phyloP scores from a whole-genome alignment of 2,329 filamentous ascomycete species.

The Fusarium sp. region DNA sequence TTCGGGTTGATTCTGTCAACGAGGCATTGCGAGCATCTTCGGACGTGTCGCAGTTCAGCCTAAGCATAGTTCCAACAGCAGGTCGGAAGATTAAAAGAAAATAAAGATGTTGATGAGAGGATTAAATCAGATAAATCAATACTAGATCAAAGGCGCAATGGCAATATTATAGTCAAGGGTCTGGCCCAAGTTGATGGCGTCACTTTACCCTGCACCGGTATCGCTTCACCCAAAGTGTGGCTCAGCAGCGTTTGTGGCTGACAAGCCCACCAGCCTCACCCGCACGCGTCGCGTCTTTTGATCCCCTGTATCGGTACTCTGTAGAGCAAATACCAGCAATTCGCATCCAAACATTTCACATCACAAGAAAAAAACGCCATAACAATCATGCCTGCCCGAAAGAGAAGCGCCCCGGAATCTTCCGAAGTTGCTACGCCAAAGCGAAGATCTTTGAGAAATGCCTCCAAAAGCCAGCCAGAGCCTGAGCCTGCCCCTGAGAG shows the following conservation, averaged over 20 bases:
- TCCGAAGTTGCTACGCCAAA: conserved; percentile 11
- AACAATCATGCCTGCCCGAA: conserved; percentile 30
- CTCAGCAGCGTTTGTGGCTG: not conserved
- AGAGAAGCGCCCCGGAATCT: conserved; percentile 12
- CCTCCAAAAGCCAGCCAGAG: not conserved
- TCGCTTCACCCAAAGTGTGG: not conserved
- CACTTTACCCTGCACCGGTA: not conserved
- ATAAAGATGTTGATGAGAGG: too few species aligned
- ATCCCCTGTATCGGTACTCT: too few species aligned
- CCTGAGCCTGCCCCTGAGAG: not conserved
- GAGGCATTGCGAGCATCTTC: too few species aligned
- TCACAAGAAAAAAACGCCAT: rapidly evolving
- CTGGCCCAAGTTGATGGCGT: too few species aligned
- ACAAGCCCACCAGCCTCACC: not conserved
- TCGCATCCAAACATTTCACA: not conserved
- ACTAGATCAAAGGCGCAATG: too few species aligned
- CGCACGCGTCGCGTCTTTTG: conserved; percentile 8
- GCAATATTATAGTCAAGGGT: too few species aligned
- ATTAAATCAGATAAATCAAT: too few species aligned
- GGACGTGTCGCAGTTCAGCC: too few species aligned
- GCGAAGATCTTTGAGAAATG: conserved; percentile 35
- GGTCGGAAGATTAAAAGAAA: too few species aligned
- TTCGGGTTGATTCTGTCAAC: too few species aligned
- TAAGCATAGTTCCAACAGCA: too few species aligned
- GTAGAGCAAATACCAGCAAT: not conserved